Conservation (phyloP, 257 asterid species). For the Misopates orontium region DNA sequence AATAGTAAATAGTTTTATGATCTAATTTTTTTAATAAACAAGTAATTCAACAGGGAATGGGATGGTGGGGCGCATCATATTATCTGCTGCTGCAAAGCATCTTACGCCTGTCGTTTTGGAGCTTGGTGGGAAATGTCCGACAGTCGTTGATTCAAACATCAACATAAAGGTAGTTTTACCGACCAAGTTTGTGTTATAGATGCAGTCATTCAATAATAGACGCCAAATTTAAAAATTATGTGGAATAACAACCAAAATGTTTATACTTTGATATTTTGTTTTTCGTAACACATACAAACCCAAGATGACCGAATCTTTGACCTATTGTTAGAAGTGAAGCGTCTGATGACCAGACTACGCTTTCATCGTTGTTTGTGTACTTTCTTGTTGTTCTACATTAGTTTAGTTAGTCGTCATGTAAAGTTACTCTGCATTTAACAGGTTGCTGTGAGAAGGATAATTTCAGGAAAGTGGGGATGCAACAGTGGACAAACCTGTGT, state of each 20-base stretch:
- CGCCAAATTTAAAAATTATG: too few relatives aligned
- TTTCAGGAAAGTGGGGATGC: conserved; percentile 93
- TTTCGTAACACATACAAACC: too few relatives aligned
- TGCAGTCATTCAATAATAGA: too few relatives aligned
- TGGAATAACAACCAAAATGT: too few relatives aligned
- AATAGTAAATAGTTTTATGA: neutral
- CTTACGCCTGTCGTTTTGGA: conserved; percentile 87
- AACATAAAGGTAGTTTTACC: conserved; percentile 60
- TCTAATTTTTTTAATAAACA: neutral
- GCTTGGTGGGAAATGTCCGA: conserved; percentile 93
- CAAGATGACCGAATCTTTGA: too few relatives aligned
- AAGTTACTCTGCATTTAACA: conserved; percentile 27
- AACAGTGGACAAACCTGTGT: conserved; percentile 89
- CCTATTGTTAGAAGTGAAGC: too few relatives aligned
- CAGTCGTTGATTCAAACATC: conserved; percentile 62
- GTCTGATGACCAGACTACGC: too few relatives aligned
- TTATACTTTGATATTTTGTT: too few relatives aligned
- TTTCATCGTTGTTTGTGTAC: too few relatives aligned
- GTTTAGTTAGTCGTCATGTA: neutral
- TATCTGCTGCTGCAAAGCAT: conserved; percentile 93
- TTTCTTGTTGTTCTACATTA: neutral
- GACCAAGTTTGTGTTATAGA: too few relatives aligned
- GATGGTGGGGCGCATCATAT: conserved; percentile 72
- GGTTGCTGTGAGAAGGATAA: conserved; percentile 76
- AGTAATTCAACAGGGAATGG: conserved; percentile 58